Base-by-base conservation (phyloP, 2,329 filamentous ascomycete genomes). In the Colletotrichum melonis region DNA sequence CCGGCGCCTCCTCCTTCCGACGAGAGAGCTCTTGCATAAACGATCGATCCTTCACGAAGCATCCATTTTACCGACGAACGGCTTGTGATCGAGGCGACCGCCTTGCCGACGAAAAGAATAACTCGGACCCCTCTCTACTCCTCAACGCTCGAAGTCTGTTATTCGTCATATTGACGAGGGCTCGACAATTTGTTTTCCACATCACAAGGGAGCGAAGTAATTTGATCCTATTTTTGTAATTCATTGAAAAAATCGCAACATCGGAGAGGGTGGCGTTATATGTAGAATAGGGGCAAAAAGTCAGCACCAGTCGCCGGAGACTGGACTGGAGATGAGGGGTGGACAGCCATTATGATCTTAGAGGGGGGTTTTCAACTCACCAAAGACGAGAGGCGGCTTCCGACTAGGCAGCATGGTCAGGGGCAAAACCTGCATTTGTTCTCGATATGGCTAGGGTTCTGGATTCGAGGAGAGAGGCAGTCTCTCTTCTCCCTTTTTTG, bases 21-120 rank as follows among this genome's bases (percentile, higher is more conserved):
- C 42, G 81, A 82, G 63, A 78, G 76, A 59, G 79, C 76, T 8
- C 73, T 83, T 46, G 82, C 80, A 35, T 83, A 81, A 75, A 73
- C 38, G 5, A 64, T n/a, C 57, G n/a, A 46, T 8, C 22, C 12
- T 19, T 60, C 30, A 16, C 30, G n/a, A 24, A 49, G 32, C 28
- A 57, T 26, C 19, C 4, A n/a, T 52, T 63, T 63, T 76, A 38
- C 19, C 32, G 63, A 38, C 14, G 38, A 12, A 26, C 56, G 64
- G 35, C 55, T 7, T 8, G 42, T 22, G 19, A 62, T 22, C 26
- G n/a, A 63, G 49, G 38, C 35, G 4, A 56, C 65, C 55, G 57
- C 58, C 30, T 22, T 22, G 24, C 55, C 22, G 57, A 67, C 26
- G 9, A 62, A 56, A 56, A 52, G 24, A 54, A 62, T 14, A 28